Percentiles rank a stretch among this genome's conserved stretches.
Conservation (phyloP, 805 yeast genomes). For the Saccharomycopsis schoenii region DNA sequence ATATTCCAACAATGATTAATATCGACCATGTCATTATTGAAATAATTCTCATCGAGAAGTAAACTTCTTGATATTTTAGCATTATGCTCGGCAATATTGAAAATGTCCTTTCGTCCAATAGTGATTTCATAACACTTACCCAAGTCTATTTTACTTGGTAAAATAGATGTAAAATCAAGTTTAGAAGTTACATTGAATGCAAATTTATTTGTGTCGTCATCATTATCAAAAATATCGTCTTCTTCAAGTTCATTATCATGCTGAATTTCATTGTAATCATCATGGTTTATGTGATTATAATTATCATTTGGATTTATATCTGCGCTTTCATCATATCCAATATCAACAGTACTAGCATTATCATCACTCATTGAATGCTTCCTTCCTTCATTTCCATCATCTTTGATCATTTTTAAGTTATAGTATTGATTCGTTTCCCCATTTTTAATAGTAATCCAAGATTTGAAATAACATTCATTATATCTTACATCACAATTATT, state of each 20-base stretch:
- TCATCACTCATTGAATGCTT: not conserved
- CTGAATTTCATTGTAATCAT: conserved; percentile 22
- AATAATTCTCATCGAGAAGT: not conserved
- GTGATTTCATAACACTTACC: conserved; percentile 57
- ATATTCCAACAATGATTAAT: conserved; percentile 13
- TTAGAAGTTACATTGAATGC: conserved; percentile 45
- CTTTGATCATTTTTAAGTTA: not conserved
- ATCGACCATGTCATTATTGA: conserved; percentile 13
- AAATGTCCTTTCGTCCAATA: conserved; percentile 45
- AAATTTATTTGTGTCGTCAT: conserved; percentile 22
- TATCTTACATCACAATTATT: conserved; percentile 16
- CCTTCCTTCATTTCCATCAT: not conserved
- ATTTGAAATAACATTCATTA: not conserved
- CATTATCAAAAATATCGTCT: conserved; percentile 20
- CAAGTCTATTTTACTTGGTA: conserved; percentile 66
- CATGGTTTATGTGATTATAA: not conserved
- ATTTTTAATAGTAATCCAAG: not conserved
- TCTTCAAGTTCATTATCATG: conserved; percentile 29
- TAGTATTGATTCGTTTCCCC: not conserved
- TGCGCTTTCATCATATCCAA: not conserved
- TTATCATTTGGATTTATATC: not conserved
- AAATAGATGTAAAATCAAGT: conserved; percentile 54
- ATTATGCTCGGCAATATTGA: conserved; percentile 51
- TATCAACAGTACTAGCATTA: not conserved
- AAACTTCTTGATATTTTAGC: conserved; percentile 36